Base-by-base conservation (phyloP, 2,329 filamentous ascomycete genomes). In the Diaporthe citriasiana region DNA sequence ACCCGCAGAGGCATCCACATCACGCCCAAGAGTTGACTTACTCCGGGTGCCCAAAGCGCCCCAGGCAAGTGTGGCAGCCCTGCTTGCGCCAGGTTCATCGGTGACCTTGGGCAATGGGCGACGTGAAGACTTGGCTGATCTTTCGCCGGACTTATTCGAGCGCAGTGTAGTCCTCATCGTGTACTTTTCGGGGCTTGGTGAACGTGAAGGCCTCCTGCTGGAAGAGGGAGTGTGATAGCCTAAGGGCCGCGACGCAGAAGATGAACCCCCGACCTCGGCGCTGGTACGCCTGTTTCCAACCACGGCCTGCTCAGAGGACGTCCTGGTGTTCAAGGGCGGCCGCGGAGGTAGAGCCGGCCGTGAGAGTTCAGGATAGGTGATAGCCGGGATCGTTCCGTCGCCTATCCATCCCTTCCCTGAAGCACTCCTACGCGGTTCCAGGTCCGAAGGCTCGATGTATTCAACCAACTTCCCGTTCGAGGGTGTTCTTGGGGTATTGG, bases 311-410 rank as follows among this genome's bases (percentile, higher is more conserved):
- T 90, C 88, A 0, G 87, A 89, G 70, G 87, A 89, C 79, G 85
- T 86, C 82, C 85, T 88, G 70, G 82, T 83, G n/a, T 89, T 88
- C 53, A 89, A 81, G 0, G 88, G 86, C 35, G 90, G 89, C 33
- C 93, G 87, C 65, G 88, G 84, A 17, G 91, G 87, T 13, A 91
- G 84, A 17, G 84, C 79, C 17, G 93, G 93, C 73, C 92, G 91
- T n/a, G 93, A 93, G n/a, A 97, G 86, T 78, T 97, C 93, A 6
- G 91, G 89, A 80, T 97, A 97, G 74, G 89, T 92, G 65, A 95
- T 90, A 10, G 94, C 93, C 60, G 94, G 94, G 76, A 98, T 92
- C 1, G 94, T 97, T 17, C 94, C 94, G 76, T 92, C 89, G 53
- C 94, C 95, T 79, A 97, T 93, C 87, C 91, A 95, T 4, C 90